Evolutionary conservation across 116 monocot species (phyloP).

Genomic region (Trichopus zeylanicus): DNA sequence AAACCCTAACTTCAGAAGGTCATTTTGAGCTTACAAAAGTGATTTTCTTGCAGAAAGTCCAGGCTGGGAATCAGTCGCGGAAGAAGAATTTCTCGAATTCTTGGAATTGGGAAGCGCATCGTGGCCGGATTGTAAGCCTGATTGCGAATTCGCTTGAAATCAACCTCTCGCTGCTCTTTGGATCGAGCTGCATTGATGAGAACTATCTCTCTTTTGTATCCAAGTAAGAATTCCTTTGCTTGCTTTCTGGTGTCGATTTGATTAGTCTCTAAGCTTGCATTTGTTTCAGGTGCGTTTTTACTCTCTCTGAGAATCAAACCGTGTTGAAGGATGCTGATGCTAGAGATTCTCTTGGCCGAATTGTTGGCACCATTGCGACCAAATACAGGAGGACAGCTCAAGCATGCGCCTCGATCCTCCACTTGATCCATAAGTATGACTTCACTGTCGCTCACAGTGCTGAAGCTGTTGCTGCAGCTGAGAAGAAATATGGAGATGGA

Average conservation of each 20-base stretch:
- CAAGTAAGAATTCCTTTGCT: slow-evolving; percentile 34
- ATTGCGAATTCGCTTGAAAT: slow-evolving; percentile 92
- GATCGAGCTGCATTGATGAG: slow-evolving; percentile 52
- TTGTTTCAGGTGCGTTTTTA: slow-evolving; percentile 45
- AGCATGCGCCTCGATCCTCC: slow-evolving; percentile 67
- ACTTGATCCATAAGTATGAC: slow-evolving; percentile 83
- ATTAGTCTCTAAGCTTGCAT: neutral
- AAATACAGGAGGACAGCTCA: slow-evolving; percentile 48
- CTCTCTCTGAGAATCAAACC: slow-evolving; percentile 59
- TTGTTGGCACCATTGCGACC: slow-evolving; percentile 62
- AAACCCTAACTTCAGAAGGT: too few relatives aligned
- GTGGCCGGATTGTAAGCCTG: slow-evolving; percentile 56
- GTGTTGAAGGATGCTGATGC: slow-evolving; percentile 60
- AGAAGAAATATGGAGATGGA: slow-evolving; percentile 78
- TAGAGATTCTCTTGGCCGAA: slow-evolving; percentile 58
- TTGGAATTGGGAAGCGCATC: slow-evolving; percentile 80
- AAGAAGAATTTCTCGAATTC: slow-evolving; percentile 45
- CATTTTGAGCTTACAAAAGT: neutral
- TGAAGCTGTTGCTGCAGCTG: slow-evolving; percentile 50
- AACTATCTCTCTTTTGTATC: slow-evolving; percentile 80
- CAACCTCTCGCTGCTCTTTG: slow-evolving; percentile 71
- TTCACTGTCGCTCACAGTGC: slow-evolving; percentile 63
- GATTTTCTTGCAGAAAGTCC: slow-evolving; percentile 6
- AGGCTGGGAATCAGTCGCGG: slow-evolving; percentile 34
- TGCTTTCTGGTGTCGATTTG: neutral